Evolutionary conservation across 345 rosid genomes (phyloP).

Genomic region (Citrus reticulata): DNA sequence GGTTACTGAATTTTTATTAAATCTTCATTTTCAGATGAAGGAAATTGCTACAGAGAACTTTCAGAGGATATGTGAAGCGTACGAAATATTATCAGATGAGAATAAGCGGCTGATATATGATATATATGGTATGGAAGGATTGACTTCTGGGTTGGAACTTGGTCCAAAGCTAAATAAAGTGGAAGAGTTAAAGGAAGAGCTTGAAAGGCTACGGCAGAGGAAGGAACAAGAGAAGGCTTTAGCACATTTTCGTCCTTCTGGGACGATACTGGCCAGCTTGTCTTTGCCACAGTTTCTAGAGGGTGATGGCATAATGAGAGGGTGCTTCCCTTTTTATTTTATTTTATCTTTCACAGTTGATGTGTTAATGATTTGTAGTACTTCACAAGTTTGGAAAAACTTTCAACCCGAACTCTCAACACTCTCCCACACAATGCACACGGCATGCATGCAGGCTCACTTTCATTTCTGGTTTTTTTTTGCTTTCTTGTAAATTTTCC

Average conservation of each 20-base stretch:
- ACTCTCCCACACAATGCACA: background rate
- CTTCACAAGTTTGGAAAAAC: background rate
- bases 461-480: background rate
- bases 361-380: background rate
- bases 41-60: constrained; percentile 84
- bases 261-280: constrained; percentile 56
- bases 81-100: constrained; percentile 84
- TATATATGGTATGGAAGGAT: constrained; percentile 93
- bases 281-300: constrained; percentile 66
- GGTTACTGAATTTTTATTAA: background rate
- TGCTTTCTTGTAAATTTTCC: background rate
- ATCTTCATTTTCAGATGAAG: constrained; percentile 58
- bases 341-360: constrained; percentile 1
- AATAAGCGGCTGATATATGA: constrained; percentile 78
- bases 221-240: constrained; percentile 62
- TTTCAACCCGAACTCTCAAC: background rate
- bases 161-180: constrained; percentile 73
- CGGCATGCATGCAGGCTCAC: background rate
- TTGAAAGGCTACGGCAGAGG: constrained; percentile 59
- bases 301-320: constrained; percentile 89
- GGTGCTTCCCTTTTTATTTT: constrained; percentile 37
- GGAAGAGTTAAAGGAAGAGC: constrained; percentile 84
- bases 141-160: constrained; percentile 84
- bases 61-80: constrained; percentile 88
- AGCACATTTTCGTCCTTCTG: constrained; percentile 65